Evolutionary conservation across 2,329 filamentous ascomycete genomes (phyloP).

Genomic region (Verticillium nubilum): DNA sequence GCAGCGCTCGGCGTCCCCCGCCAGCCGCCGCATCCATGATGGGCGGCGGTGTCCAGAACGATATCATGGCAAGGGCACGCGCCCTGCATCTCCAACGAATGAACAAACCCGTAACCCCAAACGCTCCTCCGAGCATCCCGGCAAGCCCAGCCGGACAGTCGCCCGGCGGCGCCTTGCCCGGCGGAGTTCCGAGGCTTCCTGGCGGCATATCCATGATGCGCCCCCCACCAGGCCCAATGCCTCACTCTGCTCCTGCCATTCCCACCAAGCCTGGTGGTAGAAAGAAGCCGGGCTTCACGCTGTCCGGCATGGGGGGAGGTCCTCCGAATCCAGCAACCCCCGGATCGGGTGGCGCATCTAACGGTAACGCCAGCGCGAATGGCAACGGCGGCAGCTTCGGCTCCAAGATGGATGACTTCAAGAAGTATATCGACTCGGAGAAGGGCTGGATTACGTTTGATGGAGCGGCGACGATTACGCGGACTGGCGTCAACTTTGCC

Average conservation of each 20-base stretch:
- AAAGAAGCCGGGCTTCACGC: conserved; percentile 54
- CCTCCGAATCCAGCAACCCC: conserved; percentile 17
- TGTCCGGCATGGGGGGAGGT: conserved; percentile 45
- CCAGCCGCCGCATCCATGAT: conserved; percentile 30
- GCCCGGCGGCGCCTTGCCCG: conserved; percentile 34
- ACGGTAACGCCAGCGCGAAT: conserved; percentile 4
- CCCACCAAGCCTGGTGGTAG: conserved; percentile 53
- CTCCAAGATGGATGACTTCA: conserved; percentile 54
- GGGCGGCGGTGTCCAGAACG: conserved; percentile 26
- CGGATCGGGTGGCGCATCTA: conserved; percentile 28
- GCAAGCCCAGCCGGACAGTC: conserved; percentile 8
- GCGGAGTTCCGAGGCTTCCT: conserved; percentile 23
- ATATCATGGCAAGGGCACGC: conserved; percentile 40
- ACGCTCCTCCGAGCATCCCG: conserved; percentile 14
- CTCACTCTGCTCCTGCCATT: conserved; percentile 47
- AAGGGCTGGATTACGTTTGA: conserved; percentile 89
- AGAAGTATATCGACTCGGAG: conserved; percentile 84
- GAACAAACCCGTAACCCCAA: conserved; percentile 27
- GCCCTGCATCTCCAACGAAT: conserved; percentile 41
- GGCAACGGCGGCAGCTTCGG: conserved; percentile 31
- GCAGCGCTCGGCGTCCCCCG: conserved; percentile 52
- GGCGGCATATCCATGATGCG: conserved; percentile 36
- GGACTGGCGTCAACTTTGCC: conserved; percentile 86
- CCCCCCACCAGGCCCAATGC: conserved; percentile 42
- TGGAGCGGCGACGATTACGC: conserved; percentile 84